Conservation (phyloP, 164 flowering plant species). For the Malania oleifera region DNA sequence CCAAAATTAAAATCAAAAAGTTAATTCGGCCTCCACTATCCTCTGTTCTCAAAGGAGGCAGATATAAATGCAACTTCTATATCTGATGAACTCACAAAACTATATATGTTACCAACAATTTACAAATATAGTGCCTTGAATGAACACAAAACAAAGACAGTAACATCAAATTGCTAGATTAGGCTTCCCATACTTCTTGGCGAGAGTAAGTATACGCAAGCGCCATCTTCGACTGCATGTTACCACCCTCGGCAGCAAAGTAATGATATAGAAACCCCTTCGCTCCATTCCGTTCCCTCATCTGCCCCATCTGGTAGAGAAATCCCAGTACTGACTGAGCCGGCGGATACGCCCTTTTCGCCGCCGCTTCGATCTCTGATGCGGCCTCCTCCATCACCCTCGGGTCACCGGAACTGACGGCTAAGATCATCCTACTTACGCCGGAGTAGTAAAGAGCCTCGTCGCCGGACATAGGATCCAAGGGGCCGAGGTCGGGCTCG, state of each 20-base stretch:
- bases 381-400: constrained; percentile 60
- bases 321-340: constrained; percentile 79
- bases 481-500: constrained; percentile 41
- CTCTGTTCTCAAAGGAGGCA: too few species aligned
- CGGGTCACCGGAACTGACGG: constrained; percentile 45
- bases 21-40: too few species aligned
- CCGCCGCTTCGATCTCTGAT: constrained; percentile 52
- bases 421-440: constrained; percentile 43
- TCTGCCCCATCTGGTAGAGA: constrained; percentile 60
- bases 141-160: too few species aligned
- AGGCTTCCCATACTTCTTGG: constrained; percentile 54
- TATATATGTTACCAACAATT: too few species aligned
- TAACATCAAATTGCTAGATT: not conserved
- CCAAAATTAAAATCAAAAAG: too few species aligned
- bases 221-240: constrained; percentile 86
- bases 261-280: constrained; percentile 69
- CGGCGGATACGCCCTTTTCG: constrained; percentile 49
- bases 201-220: constrained; percentile 73
- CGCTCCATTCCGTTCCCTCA: constrained; percentile 46
- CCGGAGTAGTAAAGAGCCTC: constrained; percentile 47
- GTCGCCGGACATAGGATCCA: constrained; percentile 3
- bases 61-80: too few species aligned
- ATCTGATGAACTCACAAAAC: too few species aligned
- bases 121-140: too few species aligned
- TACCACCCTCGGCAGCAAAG: constrained; percentile 80